A percentile compares a stretch with the other conserved stretches of the same genome.
These are phyloP conservation scores for Aspergillus awamori DNA, from an alignment of 2,329 filamentous ascomycete genomes.

Conservation along the genomic window DNA sequence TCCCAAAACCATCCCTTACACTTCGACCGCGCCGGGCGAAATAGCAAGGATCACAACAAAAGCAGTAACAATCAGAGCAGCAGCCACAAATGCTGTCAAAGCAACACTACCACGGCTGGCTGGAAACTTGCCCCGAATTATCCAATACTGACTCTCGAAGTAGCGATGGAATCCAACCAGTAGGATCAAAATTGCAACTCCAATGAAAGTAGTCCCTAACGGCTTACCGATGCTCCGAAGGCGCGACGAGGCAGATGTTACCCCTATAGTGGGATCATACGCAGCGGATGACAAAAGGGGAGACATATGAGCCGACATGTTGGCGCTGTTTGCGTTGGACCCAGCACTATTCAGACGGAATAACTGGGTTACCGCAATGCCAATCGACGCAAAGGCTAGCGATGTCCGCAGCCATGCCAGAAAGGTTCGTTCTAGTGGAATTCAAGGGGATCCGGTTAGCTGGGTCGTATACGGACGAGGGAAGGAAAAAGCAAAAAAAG, in stretches of 20 bases:
- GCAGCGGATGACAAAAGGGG: conserved; percentile 21
- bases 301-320: conserved; percentile 17
- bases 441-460: not conserved
- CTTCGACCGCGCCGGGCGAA: conserved; percentile 46
- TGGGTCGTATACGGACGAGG: conserved; percentile 11
- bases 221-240: conserved; percentile 61
- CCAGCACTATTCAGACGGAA: conserved; percentile 63
- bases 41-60: conserved; percentile 63
- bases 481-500: not conserved
- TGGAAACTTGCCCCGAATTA: conserved; percentile 67
- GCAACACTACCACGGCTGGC: conserved; percentile 65
- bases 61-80: conserved; percentile 60
- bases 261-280: conserved; percentile 24
- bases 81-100: conserved; percentile 59
- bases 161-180: conserved; percentile 67
- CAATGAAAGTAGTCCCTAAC: conserved; percentile 67
- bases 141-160: conserved; percentile 69
- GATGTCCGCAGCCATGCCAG: conserved; percentile 69
- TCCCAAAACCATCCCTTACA: conserved; percentile 13
- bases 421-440: conserved; percentile 64
- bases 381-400: conserved; percentile 66
- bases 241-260: conserved; percentile 21
- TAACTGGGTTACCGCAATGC: conserved; percentile 67
- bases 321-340: conserved; percentile 8
- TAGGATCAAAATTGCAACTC: conserved; percentile 62